Conservation (phyloP, 2,329 filamentous ascomycete species). For the Didymella pinodella region DNA sequence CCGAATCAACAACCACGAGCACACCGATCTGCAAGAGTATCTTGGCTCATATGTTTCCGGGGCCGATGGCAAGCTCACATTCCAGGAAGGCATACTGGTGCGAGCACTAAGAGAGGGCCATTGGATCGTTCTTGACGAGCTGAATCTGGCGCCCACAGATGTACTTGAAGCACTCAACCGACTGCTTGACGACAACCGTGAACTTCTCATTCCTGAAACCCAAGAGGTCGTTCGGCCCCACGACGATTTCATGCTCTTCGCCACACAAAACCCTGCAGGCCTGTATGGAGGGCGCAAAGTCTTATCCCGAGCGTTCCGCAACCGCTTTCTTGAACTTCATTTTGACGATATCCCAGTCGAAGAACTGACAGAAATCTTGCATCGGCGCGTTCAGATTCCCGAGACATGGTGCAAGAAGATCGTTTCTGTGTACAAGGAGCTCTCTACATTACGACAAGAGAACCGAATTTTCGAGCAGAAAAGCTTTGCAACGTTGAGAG, state of each 20-base stretch:
- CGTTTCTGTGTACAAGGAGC: slow-evolving; percentile 90
- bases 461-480: slow-evolving; percentile 95
- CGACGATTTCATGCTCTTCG: slow-evolving; percentile 96
- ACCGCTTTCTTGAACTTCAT: slow-evolving; percentile 94
- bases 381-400: slow-evolving; percentile 85
- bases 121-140: slow-evolving; percentile 97
- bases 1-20: slow-evolving; percentile 99
- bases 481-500: slow-evolving; percentile 94
- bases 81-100: slow-evolving; percentile 93
- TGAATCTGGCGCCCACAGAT: slow-evolving; percentile 96
- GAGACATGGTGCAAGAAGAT: slow-evolving; percentile 92
- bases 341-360: slow-evolving; percentile 98
- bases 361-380: slow-evolving; percentile 89
- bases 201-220: slow-evolving; percentile 94
- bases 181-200: slow-evolving; percentile 92
- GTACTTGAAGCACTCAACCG: slow-evolving; percentile 96
- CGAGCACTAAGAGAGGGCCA: slow-evolving; percentile 91
- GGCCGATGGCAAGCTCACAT: slow-evolving; percentile 81
- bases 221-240: slow-evolving; percentile 93
- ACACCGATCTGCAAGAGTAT: slow-evolving; percentile 98
- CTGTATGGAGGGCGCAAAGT: slow-evolving; percentile 95
- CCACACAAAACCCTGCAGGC: slow-evolving; percentile 95
- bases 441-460: slow-evolving; percentile 88
- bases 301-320: slow-evolving; percentile 92
- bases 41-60: slow-evolving; percentile 92